Base-by-base conservation (phyloP, 2,329 filamentous ascomycete species). In the Monilinia polystroma region DNA sequence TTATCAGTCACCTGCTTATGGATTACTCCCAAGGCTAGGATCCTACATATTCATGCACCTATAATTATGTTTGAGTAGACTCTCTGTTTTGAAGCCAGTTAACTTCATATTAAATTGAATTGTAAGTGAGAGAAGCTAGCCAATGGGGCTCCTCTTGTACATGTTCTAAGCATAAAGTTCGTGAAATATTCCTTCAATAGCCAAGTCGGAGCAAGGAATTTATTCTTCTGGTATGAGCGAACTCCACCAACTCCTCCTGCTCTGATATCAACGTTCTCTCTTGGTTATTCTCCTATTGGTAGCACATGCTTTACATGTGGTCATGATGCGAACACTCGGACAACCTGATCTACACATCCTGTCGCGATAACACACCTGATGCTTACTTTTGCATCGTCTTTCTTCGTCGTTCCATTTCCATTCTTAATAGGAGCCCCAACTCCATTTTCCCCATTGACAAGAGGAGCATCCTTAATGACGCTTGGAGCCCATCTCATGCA, bases 341-440 rank as follows among this genome's bases (percentile, higher is more conserved):
- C 85, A 71, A 88, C 91, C 75, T 88, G 80, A 80, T 96, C 92
- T 67, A 96, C 91, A 76, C 92, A 91, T 47, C 91, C 92, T 3
- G 92, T 96, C 11, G 92, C 93, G 73, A 97, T 89, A 23, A 96
- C 88, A 76, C 92, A 96, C 69, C 91, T 85, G 69, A 96, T 92
- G 71, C 87, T 87, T 57, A 87, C 82, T 67, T 86, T 85, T 29
- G 68, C 76, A 29, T 80, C 79, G 29, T 81, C 81, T 49, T 75
- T 76, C 58, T 79, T 80, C 6, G 78, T 29, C 29, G 47, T 75
- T 63, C 84, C 82, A 75, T 89, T 88, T 73, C 76, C 79, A 66
- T 66, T 63, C 51, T 55, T 63, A 20, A 32, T 41, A 29, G 58
- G 32, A 51, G n/a, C 43, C 20, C 18, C 58, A 38, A 41, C 75